A percentile compares a stretch with the other conserved stretches of the same genome.
phyloP scores from a whole-genome alignment of 208 protist genomes.

The Wallacemonas sp. region DNA sequence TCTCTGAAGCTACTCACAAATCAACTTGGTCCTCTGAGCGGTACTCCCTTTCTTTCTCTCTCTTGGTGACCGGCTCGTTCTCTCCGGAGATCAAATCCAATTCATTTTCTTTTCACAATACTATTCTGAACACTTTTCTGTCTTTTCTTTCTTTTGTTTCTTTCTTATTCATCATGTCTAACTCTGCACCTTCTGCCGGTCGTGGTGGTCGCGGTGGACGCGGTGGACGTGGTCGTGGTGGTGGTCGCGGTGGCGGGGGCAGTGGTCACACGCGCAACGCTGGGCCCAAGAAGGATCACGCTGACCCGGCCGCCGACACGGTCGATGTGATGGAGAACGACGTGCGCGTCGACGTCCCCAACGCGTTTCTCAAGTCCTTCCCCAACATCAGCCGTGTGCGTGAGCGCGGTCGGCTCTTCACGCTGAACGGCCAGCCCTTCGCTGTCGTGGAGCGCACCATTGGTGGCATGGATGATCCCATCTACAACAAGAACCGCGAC shows the following conservation, averaged over 20 bases:
- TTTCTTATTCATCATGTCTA: background rate
- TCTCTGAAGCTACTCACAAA: too few relatives aligned
- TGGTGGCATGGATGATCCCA: conserved; percentile 46
- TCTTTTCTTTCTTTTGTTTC: background rate
- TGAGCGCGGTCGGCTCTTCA: conserved; percentile 30
- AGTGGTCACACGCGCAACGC: background rate
- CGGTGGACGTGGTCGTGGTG: conserved; percentile 1
- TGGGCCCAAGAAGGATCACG: background rate
- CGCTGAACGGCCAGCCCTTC: conserved; percentile 26
- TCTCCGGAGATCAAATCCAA: too few relatives aligned
- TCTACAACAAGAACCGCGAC: conserved; percentile 45
- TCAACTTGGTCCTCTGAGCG: too few relatives aligned
- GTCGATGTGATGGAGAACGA: conserved; percentile 1
- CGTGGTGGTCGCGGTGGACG: background rate
- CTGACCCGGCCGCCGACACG: background rate
- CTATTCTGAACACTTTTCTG: background rate
- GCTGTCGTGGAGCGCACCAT: conserved; percentile 58
- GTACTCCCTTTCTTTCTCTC: too few relatives aligned
- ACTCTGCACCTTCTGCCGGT: background rate
- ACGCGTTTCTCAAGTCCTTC: conserved; percentile 26
- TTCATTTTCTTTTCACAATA: background rate
- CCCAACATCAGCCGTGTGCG: conserved; percentile 21
- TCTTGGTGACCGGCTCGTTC: too few relatives aligned
- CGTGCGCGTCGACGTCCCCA: conserved; percentile 15
- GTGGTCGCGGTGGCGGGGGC: background rate